phyloP scores from a whole-genome alignment of 1,284 basidiomycete species.

The Omphalotus olearius region DNA sequence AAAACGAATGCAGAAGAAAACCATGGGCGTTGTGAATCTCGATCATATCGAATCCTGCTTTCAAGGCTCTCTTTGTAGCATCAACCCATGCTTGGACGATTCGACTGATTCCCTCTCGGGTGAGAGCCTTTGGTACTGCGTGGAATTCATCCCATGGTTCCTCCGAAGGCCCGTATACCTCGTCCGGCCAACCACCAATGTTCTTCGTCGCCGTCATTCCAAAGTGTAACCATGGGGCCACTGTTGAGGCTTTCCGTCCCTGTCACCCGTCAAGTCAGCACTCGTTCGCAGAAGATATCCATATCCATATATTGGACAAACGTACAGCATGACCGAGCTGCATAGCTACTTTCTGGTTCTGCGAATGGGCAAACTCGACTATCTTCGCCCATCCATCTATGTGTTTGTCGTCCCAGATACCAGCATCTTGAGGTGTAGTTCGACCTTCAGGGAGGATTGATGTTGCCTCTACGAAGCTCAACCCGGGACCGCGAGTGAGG shows the following conservation, averaged over 20 bases:
- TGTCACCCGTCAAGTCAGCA: slow-evolving; percentile 49
- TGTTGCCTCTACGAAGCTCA: slow-evolving; percentile 58
- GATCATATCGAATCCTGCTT: slow-evolving; percentile 63
- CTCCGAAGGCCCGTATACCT: slow-evolving; percentile 53
- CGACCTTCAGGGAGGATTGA: slow-evolving; percentile 59
- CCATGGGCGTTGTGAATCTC: slow-evolving; percentile 68
- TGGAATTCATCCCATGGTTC: slow-evolving; percentile 48
- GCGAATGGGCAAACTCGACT: slow-evolving; percentile 73
- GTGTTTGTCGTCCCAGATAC: slow-evolving; percentile 78
- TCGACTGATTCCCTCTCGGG: slow-evolving; percentile 46
- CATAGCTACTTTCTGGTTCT: slow-evolving; percentile 68
- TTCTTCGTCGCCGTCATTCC: slow-evolving; percentile 36
- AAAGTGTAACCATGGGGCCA: slow-evolving; percentile 54
- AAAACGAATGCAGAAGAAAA: slow-evolving; percentile 51
- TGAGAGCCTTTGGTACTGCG: slow-evolving; percentile 51
- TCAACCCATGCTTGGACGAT: slow-evolving; percentile 58
- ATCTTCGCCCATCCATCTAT: slow-evolving; percentile 64
- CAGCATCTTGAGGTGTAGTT: slow-evolving; percentile 46
- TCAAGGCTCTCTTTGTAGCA: slow-evolving; percentile 49
- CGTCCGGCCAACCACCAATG: slow-evolving; percentile 69
- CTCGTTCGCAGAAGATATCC: slow-evolving; percentile 47
- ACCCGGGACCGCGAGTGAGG: slow-evolving; percentile 43
- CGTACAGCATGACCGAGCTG: slow-evolving; percentile 82
- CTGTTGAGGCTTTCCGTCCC: slow-evolving; percentile 68
- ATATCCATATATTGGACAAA: background rate